A percentile compares a stretch with the other conserved stretches of the same genome.
Conservation (phyloP, 331 rosid genomes). For the Arachis monticola region DNA sequence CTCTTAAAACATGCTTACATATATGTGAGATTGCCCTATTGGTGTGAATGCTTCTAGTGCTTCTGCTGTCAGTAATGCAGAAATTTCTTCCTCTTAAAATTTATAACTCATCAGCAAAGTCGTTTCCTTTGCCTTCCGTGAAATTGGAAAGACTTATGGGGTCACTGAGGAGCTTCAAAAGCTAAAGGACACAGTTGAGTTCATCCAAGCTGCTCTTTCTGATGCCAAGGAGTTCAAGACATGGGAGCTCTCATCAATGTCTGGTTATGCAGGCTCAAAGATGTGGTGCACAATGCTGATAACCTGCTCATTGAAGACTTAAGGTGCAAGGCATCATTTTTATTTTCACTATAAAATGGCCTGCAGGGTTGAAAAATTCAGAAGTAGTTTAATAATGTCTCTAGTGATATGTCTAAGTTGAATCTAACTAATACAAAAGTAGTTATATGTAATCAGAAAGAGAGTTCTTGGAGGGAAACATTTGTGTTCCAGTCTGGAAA, state of each 20-base stretch:
- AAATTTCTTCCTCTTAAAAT: no score
- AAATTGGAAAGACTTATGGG: background rate
- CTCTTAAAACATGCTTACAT: no score
- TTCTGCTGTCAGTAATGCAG: no score
- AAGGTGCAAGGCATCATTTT: no score
- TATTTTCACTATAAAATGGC: background rate
- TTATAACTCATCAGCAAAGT: background rate
- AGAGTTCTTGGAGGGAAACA: background rate
- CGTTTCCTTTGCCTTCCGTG: background rate
- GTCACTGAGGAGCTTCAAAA: background rate
- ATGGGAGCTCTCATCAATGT: background rate
- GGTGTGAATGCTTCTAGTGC: no score
- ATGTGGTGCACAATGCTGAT: background rate
- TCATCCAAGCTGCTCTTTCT: background rate
- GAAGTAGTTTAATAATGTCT: background rate
- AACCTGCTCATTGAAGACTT: background rate
- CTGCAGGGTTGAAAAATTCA: background rate
- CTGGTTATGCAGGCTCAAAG: constrained; percentile 4
- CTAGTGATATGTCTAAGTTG: background rate
- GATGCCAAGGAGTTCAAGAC: constrained; percentile 10
- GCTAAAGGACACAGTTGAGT: background rate
- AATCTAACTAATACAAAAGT: background rate
- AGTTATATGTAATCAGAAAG: background rate
- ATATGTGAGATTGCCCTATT: no score
- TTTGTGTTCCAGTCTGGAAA: background rate